Base-by-base conservation (phyloP, 2,329 filamentous ascomycete species). In the Cryphonectria radicalis region DNA sequence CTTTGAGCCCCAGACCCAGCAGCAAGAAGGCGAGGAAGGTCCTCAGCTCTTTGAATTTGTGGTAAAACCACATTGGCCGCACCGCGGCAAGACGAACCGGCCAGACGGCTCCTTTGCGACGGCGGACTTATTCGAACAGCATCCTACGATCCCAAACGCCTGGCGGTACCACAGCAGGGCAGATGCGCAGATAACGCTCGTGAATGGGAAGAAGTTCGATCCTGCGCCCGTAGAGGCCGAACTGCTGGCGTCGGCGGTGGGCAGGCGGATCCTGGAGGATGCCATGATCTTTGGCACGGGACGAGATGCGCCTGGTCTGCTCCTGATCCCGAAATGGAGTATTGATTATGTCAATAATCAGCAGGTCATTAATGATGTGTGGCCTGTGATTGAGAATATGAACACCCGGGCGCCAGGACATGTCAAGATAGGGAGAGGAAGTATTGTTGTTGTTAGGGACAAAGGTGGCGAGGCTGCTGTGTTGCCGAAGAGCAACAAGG, bases 131-230 rank as follows among this genome's bases (percentile, higher is more conserved):
- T 92, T 92, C 72, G 83, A 84, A 67, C 81, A 81, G 1, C 90
- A 92, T 76, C 76, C 82, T 0, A 80, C 74, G 0, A 86, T 88
- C 10, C 70, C 79, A 0, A 80, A 86, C 68, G 87, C 88, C 0
- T 92, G 90, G 89, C 84, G 84, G 46, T 91, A 91, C 75, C 84
- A 90, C 68, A 88, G 87, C 0, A 82, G 90, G 55, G 84, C 85
- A 0, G 91, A 92, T 74, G 85, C 87, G 3, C 89, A 89, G 67
- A 83, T 92, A 50, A 88, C 87, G 0, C 82, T 92, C 4, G 81
- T 88, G 13, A 92, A 89, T 8, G 90, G 90, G 2, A 91, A 92
- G 81, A 92, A 92, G 74, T 91, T 92, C 72, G 89, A 92, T 74
- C 90, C 90, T 0, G 85, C 86, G 1, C 86, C 87, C 0, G 77